phyloP scores from a whole-genome alignment of 129 eudicot species.

The Tagetes patula region DNA sequence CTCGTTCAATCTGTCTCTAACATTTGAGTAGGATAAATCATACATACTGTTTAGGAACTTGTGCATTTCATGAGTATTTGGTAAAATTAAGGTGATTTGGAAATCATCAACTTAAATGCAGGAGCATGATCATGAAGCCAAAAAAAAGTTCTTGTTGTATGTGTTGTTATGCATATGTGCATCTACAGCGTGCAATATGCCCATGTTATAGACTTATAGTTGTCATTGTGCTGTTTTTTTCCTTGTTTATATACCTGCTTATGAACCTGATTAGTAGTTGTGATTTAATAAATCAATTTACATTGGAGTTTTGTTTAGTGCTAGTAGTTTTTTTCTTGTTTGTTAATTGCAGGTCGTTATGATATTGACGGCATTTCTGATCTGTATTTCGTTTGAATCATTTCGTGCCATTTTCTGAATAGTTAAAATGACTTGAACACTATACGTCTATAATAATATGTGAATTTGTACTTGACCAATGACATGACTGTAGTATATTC shows the following conservation, averaged over 20 bases:
- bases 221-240: neutral
- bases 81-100: neutral
- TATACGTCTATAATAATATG: neutral
- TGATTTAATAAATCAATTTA: neutral
- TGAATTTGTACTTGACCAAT: slow-evolving; percentile 7
- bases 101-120: neutral
- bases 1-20: neutral
- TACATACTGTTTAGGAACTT: neutral
- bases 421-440: neutral
- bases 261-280: neutral
- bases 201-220: neutral
- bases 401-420: neutral
- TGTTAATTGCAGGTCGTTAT: neutral
- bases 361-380: slow-evolving; percentile 7
- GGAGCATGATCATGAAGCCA: slow-evolving; percentile 5
- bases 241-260: neutral
- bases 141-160: slow-evolving; percentile 3
- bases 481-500: neutral
- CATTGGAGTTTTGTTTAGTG: neutral
- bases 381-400: neutral
- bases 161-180: neutral
- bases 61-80: neutral
- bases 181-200: neutral
- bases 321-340: neutral
- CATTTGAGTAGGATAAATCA: neutral